A percentile compares a stretch with the other conserved stretches of the same genome.
Evolutionary conservation across 2,329 filamentous ascomycete genomes (phyloP).

Genomic region (Purpureocillium takamizusanense): DNA sequence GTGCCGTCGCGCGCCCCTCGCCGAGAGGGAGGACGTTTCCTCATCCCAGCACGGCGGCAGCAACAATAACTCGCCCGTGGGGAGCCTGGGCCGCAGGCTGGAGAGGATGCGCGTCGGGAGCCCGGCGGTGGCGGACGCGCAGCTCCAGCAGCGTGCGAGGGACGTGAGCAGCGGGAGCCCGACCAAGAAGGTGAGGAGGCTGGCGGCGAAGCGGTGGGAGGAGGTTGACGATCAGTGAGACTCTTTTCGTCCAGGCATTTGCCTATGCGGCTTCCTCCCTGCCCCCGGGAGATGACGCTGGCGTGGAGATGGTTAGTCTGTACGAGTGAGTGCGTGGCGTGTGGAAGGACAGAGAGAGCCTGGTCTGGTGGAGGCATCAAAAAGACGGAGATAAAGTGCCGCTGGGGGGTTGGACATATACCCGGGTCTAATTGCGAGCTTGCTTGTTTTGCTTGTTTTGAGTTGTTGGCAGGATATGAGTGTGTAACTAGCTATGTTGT

Average conservation of each 20-base stretch:
- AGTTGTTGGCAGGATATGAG: too few relatives aligned
- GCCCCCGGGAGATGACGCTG: too few relatives aligned
- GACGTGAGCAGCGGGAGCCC: conserved; percentile 31
- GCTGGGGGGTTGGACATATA: too few relatives aligned
- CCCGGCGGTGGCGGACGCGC: conserved; percentile 17
- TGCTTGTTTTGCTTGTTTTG: too few relatives aligned
- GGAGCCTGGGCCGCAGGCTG: conserved; percentile 35
- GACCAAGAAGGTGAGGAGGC: conserved; percentile 40
- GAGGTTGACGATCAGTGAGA: conserved; percentile 21
- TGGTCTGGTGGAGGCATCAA: too few relatives aligned
- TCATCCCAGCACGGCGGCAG: conserved; percentile 1
- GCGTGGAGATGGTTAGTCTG: too few relatives aligned
- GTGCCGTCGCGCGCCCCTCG: conserved; percentile 46
- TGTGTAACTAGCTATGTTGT: too few relatives aligned
- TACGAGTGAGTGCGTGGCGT: too few relatives aligned
- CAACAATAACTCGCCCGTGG: conserved; percentile 9
- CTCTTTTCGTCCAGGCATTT: neutral
- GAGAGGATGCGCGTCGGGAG: conserved; percentile 41
- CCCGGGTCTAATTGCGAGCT: too few relatives aligned
- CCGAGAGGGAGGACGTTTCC: conserved; percentile 41
- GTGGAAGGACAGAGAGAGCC: too few relatives aligned
- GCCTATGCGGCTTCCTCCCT: neutral
- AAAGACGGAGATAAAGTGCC: too few relatives aligned
- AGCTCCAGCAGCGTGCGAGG: conserved; percentile 14
- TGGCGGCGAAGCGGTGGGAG: conserved; percentile 40